Conservation (phyloP, 768 basidiomycete genomes). For the Lyophyllum semitale region DNA sequence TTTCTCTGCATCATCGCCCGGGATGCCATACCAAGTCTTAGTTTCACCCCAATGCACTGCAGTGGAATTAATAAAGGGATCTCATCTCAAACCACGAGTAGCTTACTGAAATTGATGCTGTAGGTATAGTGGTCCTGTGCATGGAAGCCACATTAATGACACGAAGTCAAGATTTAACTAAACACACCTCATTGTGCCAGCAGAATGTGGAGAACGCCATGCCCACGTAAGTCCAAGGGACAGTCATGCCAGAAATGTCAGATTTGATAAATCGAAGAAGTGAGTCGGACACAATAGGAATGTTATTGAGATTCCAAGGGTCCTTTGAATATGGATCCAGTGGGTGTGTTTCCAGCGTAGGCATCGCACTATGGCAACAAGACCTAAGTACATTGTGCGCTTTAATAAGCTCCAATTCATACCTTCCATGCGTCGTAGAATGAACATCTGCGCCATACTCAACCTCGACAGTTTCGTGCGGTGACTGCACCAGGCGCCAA, state of each 20-base stretch:
- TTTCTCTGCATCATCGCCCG: constrained; percentile 92
- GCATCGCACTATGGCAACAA: constrained; percentile 72
- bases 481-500: constrained; percentile 92
- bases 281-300: constrained; percentile 90
- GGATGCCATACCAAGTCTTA: constrained; percentile 99
- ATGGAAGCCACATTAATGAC: constrained; percentile 8
- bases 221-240: constrained; percentile 98
- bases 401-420: constrained; percentile 21
- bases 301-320: constrained; percentile 97
- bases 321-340: constrained; percentile 84
- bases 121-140: constrained; percentile 95
- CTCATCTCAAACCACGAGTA: constrained; percentile 9
- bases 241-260: constrained; percentile 99
- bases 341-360: constrained; percentile 92
- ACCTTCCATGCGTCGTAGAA: constrained; percentile 97
- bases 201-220: constrained; percentile 99
- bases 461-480: constrained; percentile 90
- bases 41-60: constrained; percentile 99
- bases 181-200: constrained; percentile 94
- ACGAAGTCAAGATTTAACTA: background rate
- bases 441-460: constrained; percentile 99
- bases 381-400: constrained; percentile 5
- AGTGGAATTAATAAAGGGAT: constrained; percentile 17
- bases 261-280: constrained; percentile 97
- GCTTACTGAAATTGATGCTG: constrained; percentile 89